Evolutionary conservation across 768 basidiomycete species (phyloP), one percentile per base, ranked within the genome.

Genomic region (Collybia sordida): DNA sequence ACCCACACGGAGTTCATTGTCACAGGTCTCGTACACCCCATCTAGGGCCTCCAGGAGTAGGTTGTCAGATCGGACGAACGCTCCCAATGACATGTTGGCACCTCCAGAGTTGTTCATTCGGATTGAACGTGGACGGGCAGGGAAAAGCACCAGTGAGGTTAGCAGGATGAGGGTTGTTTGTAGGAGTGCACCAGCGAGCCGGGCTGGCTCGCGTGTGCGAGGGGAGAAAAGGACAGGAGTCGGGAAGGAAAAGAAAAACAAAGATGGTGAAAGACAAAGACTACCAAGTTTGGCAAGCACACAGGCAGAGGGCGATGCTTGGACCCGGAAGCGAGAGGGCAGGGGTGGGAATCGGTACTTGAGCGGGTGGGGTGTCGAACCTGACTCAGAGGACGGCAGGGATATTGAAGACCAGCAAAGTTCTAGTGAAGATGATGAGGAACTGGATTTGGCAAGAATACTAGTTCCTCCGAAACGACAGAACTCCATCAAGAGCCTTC

Each of bases 381-480:
- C 28, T 6, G 61, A 51, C 44, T 57, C 48, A 59, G 31, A 31
- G 31, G 60, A 65, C 11, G 64, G 72, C 3, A 76, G 75, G 4
- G 72, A 72, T 3, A 77, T 78, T 6, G 76, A 79, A 12, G 80
- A 79, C 35, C 37, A 42, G 12, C 35, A 51, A 14, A 57, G 53
- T 34, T 62, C 59, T 24, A 57, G 56, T 15, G 74, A 74, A 6
- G 72, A 70, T 6, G 72, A 72, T 5, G 71, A 72, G 14, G 88
- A 88, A 59, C 68, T 88, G 40, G 78, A 83, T 59, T 72, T 90
- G 35, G 82, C 85, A 14, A 75, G 77, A 22, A 74, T 90, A 48
- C 79, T 90, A 28, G 80, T 86, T 22, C 85, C 81, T 6, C 77
- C 88, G 17, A 86, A 82, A 62, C 73, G 88, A 22, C 88, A 90